Evolutionary conservation across 345 rosid genomes (phyloP).

Genomic region (Firmiana major): DNA sequence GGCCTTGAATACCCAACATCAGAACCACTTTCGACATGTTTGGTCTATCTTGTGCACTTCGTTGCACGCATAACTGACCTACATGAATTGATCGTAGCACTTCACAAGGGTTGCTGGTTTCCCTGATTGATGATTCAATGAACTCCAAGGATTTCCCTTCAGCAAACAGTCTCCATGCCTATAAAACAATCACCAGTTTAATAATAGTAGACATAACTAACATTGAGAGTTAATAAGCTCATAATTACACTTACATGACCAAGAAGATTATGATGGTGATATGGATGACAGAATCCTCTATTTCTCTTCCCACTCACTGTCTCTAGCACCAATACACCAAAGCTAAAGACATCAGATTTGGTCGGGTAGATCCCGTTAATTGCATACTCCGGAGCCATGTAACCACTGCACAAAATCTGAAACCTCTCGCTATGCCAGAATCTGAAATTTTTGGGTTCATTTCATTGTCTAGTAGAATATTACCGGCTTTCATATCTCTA

Average conservation of each 20-base stretch:
- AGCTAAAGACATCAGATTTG: constrained; percentile 47
- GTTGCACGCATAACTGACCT: constrained; percentile 31
- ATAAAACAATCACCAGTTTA: not conserved
- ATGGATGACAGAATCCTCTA: not conserved
- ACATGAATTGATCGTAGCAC: constrained; percentile 27
- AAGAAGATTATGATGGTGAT: constrained; percentile 4
- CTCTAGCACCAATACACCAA: constrained; percentile 45
- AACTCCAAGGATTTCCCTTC: constrained; percentile 28
- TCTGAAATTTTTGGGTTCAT: constrained; percentile 35
- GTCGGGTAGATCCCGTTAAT: constrained; percentile 37
- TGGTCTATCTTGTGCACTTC: constrained; percentile 20
- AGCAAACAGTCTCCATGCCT: constrained; percentile 42
- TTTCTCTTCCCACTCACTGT: constrained; percentile 40
- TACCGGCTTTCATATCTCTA: constrained; percentile 36
- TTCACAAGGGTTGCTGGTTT: constrained; percentile 8
- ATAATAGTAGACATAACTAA: not conserved
- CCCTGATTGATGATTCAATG: constrained; percentile 26
- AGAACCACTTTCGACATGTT: constrained; percentile 24
- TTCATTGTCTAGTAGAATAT: constrained; percentile 25
- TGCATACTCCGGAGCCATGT: constrained; percentile 40
- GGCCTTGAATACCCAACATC: constrained; percentile 22
- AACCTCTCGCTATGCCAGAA: constrained; percentile 36
- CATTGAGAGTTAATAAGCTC: not conserved
- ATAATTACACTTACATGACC: constrained; percentile 17
- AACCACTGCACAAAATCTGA: constrained; percentile 23